These are phyloP conservation scores for Boletus tylopilopsis DNA, from an alignment of 768 basidiomycete species.

Conservation along the genomic window DNA sequence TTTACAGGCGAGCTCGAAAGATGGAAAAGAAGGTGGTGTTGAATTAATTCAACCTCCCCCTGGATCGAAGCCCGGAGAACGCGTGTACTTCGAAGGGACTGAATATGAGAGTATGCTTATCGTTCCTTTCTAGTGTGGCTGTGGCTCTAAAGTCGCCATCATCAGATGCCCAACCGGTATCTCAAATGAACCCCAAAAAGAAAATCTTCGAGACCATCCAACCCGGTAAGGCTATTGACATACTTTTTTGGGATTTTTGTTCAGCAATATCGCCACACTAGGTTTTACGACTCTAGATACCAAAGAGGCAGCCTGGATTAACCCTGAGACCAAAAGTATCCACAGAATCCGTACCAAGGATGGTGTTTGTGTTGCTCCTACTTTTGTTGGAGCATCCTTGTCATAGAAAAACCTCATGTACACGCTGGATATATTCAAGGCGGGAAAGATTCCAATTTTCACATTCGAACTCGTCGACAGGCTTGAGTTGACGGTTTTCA, in stretches of 20 bases:
- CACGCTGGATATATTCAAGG: not conserved
- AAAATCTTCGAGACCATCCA: slow-evolving; percentile 98
- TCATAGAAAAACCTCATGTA: slow-evolving; percentile 49
- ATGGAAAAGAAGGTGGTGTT: slow-evolving; percentile 85
- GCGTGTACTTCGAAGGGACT: slow-evolving; percentile 91
- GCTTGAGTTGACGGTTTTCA: too few relatives aligned
- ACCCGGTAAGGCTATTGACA: slow-evolving; percentile 50
- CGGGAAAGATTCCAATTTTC: too few relatives aligned
- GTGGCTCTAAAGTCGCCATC: slow-evolving; percentile 2
- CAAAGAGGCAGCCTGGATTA: slow-evolving; percentile 82
- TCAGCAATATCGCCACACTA: slow-evolving; percentile 20
- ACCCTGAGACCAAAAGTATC: slow-evolving; percentile 70
- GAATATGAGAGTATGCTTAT: slow-evolving; percentile 69
- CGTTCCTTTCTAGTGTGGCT: not conserved
- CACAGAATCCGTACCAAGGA: slow-evolving; percentile 85
- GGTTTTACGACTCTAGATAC: slow-evolving; percentile 89
- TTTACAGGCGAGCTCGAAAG: slow-evolving; percentile 80
- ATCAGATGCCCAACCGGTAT: slow-evolving; percentile 63
- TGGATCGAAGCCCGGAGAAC: slow-evolving; percentile 84
- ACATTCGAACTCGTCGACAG: too few relatives aligned
- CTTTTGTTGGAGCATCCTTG: slow-evolving; percentile 84
- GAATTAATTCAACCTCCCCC: slow-evolving; percentile 89
- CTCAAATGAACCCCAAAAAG: slow-evolving; percentile 96
- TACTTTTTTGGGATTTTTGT: slow-evolving; percentile 1
- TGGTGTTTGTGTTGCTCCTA: slow-evolving; percentile 78